A percentile compares a stretch with the other conserved stretches of the same genome.
These are phyloP conservation scores for Clitocybe nebularis DNA, from an alignment of 1,284 basidiomycete species.

Conservation along the genomic window DNA sequence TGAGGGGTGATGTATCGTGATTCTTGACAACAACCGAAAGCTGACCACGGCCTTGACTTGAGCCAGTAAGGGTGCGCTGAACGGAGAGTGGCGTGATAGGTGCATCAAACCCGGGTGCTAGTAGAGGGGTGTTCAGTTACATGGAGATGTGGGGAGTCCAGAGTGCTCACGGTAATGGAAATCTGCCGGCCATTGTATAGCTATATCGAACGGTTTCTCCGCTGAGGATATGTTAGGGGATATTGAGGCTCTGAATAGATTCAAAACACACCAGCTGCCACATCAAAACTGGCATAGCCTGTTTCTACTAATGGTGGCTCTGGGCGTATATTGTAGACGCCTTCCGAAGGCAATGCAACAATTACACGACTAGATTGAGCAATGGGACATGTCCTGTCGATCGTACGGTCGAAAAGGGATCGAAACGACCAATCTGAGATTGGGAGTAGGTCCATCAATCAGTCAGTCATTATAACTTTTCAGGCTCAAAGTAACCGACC, in stretches of 20 bases:
- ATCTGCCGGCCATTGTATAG: conserved; percentile 54
- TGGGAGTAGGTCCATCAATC: conserved; percentile 8
- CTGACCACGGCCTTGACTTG: conserved; percentile 73
- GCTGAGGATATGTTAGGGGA: conserved; percentile 26
- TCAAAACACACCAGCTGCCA: conserved; percentile 40
- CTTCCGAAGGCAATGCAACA: conserved; percentile 42
- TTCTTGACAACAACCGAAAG: conserved; percentile 75
- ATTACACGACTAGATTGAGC: conserved; percentile 49
- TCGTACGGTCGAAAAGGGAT: conserved; percentile 67
- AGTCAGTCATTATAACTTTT: too few species aligned
- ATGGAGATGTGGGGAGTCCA: conserved; percentile 4
- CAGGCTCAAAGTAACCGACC: conserved; percentile 43
- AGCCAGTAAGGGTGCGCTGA: conserved; percentile 69
- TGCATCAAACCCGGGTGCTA: conserved; percentile 24
- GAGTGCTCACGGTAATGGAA: conserved; percentile 63
- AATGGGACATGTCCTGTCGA: conserved; percentile 62
- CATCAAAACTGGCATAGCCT: conserved; percentile 42
- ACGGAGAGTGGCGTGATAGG: conserved; percentile 53
- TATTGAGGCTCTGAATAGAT: too few species aligned
- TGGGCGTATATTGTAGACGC: conserved; percentile 45
- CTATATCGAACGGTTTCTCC: conserved; percentile 45
- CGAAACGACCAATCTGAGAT: conserved; percentile 73
- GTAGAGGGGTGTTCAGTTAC: conserved; percentile 2
- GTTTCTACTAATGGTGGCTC: conserved; percentile 36
- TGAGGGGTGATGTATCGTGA: conserved; percentile 43